Conservation (phyloP, 495 filamentous ascomycete species). For the Talaromyces ruber region DNA sequence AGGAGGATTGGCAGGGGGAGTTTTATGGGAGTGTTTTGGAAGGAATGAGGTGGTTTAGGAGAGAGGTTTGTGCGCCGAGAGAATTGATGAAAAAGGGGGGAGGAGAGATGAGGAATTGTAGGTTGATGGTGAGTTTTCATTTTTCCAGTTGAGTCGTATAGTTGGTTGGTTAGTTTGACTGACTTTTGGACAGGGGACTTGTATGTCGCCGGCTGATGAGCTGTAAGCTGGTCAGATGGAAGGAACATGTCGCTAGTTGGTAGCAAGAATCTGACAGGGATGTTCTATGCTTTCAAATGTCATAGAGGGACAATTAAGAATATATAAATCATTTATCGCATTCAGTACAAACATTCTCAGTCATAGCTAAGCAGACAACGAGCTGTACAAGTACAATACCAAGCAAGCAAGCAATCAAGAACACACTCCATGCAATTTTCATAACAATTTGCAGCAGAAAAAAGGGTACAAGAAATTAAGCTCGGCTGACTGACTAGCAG, state of each 20-base stretch:
- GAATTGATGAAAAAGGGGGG: background rate
- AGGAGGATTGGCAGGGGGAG: constrained; percentile 2
- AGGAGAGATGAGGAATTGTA: constrained; percentile 1
- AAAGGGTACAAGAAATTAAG: background rate
- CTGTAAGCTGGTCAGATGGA: background rate
- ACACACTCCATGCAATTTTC: constrained; percentile 2
- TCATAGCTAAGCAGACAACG: background rate
- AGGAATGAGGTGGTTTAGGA: background rate
- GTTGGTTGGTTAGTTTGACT: background rate
- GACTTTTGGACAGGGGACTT: background rate
- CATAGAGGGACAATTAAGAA: background rate
- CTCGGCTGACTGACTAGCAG: background rate
- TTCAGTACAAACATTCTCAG: background rate
- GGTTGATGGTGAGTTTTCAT: constrained; percentile 1
- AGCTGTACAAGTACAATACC: background rate
- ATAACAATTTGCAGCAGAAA: background rate
- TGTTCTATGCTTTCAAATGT: too few species aligned
- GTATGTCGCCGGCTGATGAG: constrained; percentile 1
- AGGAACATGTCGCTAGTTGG: too few species aligned
- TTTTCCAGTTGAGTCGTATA: background rate
- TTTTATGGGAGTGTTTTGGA: constrained; percentile 2
- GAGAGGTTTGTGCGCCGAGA: background rate
- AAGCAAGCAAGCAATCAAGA: background rate
- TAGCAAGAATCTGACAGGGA: too few species aligned
- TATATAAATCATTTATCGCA: background rate